These are phyloP conservation scores for Stenocarpella maydis DNA, from an alignment of 2,329 filamentous ascomycete species.

Conservation along the genomic window DNA sequence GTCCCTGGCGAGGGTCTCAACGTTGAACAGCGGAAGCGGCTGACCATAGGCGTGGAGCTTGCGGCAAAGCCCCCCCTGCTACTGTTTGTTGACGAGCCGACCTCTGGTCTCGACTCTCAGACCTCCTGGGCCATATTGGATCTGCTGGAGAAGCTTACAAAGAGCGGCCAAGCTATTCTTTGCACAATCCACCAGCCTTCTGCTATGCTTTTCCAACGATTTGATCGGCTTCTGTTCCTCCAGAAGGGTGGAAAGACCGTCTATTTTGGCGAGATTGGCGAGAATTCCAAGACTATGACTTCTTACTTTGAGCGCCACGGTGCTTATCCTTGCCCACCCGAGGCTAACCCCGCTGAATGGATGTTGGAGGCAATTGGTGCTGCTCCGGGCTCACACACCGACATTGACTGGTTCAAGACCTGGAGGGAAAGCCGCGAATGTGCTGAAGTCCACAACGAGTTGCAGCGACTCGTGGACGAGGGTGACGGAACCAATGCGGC, in stretches of 20 bases:
- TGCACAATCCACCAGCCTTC: conserved; percentile 95
- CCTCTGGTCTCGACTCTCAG: conserved; percentile 88
- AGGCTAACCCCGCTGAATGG: conserved; percentile 84
- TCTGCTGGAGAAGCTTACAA: conserved; percentile 84
- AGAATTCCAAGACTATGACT: conserved; percentile 72
- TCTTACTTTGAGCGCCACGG: conserved; percentile 81
- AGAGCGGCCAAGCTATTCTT: conserved; percentile 88
- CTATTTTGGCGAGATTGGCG: conserved; percentile 80
- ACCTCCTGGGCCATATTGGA: conserved; percentile 90
- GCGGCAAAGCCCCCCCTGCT: conserved; percentile 88
- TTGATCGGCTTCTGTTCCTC: conserved; percentile 79
- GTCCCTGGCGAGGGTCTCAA: conserved; percentile 70
- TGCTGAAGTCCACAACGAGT: conserved; percentile 61
- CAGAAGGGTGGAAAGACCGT: conserved; percentile 76
- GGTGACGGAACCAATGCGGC: conserved; percentile 37
- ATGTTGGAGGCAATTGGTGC: conserved; percentile 73
- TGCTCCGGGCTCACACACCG: conserved; percentile 68
- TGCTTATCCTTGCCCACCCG: conserved; percentile 67
- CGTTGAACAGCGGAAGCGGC: conserved; percentile 40
- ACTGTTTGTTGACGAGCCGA: conserved; percentile 91
- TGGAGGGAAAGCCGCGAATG: conserved; percentile 70
- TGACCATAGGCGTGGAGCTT: conserved; percentile 82
- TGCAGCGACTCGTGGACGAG: conserved; percentile 61
- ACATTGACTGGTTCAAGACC: conserved; percentile 70
- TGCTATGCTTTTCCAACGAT: conserved; percentile 89